These are phyloP conservation scores for Cymbidium sinense DNA, from an alignment of 106 monocot species.

Conservation along the genomic window DNA sequence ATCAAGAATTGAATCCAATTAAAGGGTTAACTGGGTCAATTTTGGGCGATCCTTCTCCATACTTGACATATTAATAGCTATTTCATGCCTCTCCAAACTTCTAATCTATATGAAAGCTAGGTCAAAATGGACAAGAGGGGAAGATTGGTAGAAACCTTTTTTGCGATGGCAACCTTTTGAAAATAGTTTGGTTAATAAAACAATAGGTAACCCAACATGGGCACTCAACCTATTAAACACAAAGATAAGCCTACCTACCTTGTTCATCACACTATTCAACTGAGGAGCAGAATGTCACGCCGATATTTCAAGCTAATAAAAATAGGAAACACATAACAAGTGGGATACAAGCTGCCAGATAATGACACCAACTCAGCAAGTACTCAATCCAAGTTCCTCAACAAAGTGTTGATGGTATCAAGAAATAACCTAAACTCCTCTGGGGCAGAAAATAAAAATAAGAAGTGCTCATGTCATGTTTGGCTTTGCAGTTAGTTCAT, in stretches of 20 bases:
- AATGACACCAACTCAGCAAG: not conserved
- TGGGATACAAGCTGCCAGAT: not conserved
- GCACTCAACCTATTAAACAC: not conserved
- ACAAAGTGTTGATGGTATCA: not conserved
- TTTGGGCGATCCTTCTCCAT: too few species aligned
- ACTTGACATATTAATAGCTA: too few species aligned
- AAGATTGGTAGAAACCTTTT: too few species aligned
- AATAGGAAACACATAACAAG: not conserved
- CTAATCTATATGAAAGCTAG: too few species aligned
- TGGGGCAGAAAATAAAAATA: not conserved
- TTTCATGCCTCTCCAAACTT: too few species aligned
- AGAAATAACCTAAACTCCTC: not conserved
- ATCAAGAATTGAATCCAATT: too few species aligned
- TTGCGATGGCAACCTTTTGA: too few species aligned
- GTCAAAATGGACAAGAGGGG: too few species aligned
- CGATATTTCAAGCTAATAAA: not conserved
- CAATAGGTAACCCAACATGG: not conserved
- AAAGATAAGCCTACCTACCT: not conserved
- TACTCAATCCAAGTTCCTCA: not conserved
- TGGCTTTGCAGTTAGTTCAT: too few species aligned
- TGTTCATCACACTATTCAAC: not conserved
- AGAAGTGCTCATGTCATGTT: not conserved
- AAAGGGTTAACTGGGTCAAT: too few species aligned
- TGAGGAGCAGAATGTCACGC: not conserved
- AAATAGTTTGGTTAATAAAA: too few species aligned